A percentile compares a stretch with the other conserved stretches of the same genome.
These are phyloP conservation scores for Ascosphaera acerosa DNA, from an alignment of 2,329 filamentous ascomycete genomes.

Conservation along the genomic window DNA sequence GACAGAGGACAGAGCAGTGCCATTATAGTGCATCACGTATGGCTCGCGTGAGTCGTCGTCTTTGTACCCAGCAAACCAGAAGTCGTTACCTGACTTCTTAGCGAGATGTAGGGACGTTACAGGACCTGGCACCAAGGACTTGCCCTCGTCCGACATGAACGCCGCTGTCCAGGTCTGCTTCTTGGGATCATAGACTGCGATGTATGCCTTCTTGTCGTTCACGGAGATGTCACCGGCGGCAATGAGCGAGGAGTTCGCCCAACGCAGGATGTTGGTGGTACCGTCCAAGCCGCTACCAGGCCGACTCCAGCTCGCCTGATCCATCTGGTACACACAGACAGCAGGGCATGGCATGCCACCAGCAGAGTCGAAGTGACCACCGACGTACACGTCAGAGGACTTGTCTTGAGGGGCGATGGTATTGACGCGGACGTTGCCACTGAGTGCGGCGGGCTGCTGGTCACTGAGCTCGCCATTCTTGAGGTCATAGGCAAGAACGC, in stretches of 20 bases:
- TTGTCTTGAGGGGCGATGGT: slow-evolving; percentile 47
- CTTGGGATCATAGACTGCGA: slow-evolving; percentile 49
- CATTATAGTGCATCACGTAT: slow-evolving; percentile 66
- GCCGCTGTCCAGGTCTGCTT: slow-evolving; percentile 40
- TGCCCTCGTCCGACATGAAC: slow-evolving; percentile 25
- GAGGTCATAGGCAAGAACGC: slow-evolving; percentile 61
- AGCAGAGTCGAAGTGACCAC: slow-evolving; percentile 58
- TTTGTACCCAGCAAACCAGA: slow-evolving; percentile 50
- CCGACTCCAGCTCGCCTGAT: slow-evolving; percentile 49
- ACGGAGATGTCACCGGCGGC: slow-evolving; percentile 53
- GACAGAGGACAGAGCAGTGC: slow-evolving; percentile 38
- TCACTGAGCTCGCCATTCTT: slow-evolving; percentile 32
- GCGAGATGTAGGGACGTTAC: slow-evolving; percentile 52
- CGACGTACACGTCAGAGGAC: slow-evolving; percentile 56
- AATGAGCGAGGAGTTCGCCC: slow-evolving; percentile 48
- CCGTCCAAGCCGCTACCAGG: slow-evolving; percentile 50
- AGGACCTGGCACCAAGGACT: slow-evolving; percentile 44
- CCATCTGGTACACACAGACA: slow-evolving; percentile 54
- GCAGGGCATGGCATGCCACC: slow-evolving; percentile 60
- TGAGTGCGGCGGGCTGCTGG: slow-evolving; percentile 49
- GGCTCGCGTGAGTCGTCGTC: slow-evolving; percentile 25
- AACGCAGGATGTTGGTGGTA: slow-evolving; percentile 44
- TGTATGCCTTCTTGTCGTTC: slow-evolving; percentile 35
- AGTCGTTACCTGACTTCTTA: slow-evolving; percentile 40
- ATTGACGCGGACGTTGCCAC: slow-evolving; percentile 49